Percentiles rank a stretch among this genome's conserved stretches.
These are phyloP conservation scores for Panicum hallii DNA, from an alignment of 202 grass and related monocot species.

Conservation along the genomic window DNA sequence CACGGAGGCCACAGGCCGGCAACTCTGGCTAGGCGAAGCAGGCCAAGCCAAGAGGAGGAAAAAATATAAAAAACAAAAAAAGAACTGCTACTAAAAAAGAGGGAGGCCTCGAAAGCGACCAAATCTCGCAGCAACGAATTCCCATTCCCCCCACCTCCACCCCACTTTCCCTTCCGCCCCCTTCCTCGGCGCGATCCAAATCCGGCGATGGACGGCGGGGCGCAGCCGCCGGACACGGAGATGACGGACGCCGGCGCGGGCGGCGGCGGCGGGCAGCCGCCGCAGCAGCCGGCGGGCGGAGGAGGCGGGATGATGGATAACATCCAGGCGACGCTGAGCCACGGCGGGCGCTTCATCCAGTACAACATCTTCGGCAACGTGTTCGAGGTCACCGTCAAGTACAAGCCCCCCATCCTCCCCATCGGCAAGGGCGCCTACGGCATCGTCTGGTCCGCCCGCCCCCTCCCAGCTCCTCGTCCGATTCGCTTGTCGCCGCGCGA, in stretches of 20 bases:
- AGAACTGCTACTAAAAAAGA: conserved; percentile 28
- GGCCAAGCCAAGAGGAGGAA: background rate
- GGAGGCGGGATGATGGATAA: conserved; percentile 55
- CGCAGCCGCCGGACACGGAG: conserved; percentile 66
- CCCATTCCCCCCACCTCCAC: conserved; percentile 11
- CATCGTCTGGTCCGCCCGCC: conserved; percentile 73
- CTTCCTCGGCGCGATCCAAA: conserved; percentile 43
- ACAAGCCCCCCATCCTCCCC: conserved; percentile 91
- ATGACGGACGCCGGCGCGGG: conserved; percentile 67
- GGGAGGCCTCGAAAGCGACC: conserved; percentile 43
- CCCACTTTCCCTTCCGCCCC: conserved; percentile 23
- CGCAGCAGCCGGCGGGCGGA: background rate
- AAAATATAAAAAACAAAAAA: background rate
- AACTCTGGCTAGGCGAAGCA: background rate
- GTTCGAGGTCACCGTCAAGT: conserved; percentile 89
- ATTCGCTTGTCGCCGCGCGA: background rate
- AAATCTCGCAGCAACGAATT: conserved; percentile 62
- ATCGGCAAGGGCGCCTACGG: conserved; percentile 98
- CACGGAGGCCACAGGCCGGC: background rate
- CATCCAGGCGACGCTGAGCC: conserved; percentile 82
- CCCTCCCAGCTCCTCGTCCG: background rate
- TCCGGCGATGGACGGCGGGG: conserved; percentile 66
- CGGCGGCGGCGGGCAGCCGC: conserved; percentile 35
- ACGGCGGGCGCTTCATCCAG: conserved; percentile 87
- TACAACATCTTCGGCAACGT: conserved; percentile 98